Evolutionary conservation across 495 filamentous ascomycete genomes (phyloP), one percentile per base, ranked within the genome.

Genomic region (Annulohypoxylon nitens): DNA sequence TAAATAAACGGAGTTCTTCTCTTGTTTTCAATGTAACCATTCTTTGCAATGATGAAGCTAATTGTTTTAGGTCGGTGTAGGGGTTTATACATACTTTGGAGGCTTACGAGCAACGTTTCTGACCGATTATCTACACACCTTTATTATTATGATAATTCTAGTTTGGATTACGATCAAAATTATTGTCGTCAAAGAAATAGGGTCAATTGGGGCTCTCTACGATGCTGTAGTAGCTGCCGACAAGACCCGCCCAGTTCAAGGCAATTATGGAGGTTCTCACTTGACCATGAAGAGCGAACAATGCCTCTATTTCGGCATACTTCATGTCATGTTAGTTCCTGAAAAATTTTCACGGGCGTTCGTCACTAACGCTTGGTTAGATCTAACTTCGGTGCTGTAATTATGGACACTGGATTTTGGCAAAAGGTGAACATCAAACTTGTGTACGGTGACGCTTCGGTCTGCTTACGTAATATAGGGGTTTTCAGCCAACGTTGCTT

Each of bases 381-480:
- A 41, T 59, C 55, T 1, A 59, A 59, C 12, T 59, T 59, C 9
- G 55, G 55, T 2, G 55, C 55, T 25, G 55, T 59, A 1, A 59
- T 59, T 20, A 59, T 59, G 55, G 55, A 59, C 14, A 59, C 55
- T 59, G 55, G 55, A 4, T 59, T 59, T 18, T 59, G 55, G 55
- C 55, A 59, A 41, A 59, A 59, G 55, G 55, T 59, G 23, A 10
- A 12, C 23, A 59, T 25, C 23, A 41, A 23, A 11, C 25, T 51
- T 23, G 16, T 11, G 7, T 50, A 7, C 18, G 20, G 4, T 50
- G 7, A 50, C 20, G 45, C 20, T 20, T 8, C 14, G 43, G 14
- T 14, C n/a, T 18, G 43, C 43, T 47, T 6, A 47, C 36, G 36
- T 39, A 39, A 39, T 39, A 39, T 7, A 59, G 55, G 55, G 55